These are phyloP conservation scores for Lolium multiflorum DNA, from an alignment of 176 grass and related monocot genomes.

Conservation along the genomic window DNA sequence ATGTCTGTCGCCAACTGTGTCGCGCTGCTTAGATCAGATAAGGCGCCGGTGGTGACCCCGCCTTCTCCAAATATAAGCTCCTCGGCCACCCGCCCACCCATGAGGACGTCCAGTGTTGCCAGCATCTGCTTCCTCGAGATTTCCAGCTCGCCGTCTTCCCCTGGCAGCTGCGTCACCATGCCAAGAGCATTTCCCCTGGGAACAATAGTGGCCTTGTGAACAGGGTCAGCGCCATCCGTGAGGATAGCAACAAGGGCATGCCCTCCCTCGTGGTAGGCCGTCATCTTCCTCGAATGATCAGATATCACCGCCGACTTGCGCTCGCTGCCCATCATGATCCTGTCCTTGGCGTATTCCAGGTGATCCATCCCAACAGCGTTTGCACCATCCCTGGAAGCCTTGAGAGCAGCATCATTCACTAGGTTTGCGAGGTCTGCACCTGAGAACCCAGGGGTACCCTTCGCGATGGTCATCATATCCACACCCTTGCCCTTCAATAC, in stretches of 20 bases:
- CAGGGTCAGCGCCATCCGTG: slow-evolving; percentile 58
- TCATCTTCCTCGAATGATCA: slow-evolving; percentile 26
- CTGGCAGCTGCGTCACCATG: slow-evolving; percentile 52
- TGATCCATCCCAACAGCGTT: slow-evolving; percentile 61
- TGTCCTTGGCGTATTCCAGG: slow-evolving; percentile 65
- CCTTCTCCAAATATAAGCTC: slow-evolving; percentile 72
- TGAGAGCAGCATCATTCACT: slow-evolving; percentile 70
- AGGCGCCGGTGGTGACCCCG: slow-evolving; percentile 52
- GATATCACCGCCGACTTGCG: neutral
- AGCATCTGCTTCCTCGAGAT: slow-evolving; percentile 62
- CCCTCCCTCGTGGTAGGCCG: slow-evolving; percentile 27
- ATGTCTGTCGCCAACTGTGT: slow-evolving; percentile 60
- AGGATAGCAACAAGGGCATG: slow-evolving; percentile 35
- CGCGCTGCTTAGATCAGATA: slow-evolving; percentile 50
- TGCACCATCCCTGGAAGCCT: slow-evolving; percentile 65
- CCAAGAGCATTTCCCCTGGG: slow-evolving; percentile 62
- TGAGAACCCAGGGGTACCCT: slow-evolving; percentile 39
- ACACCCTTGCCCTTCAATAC: slow-evolving; percentile 69
- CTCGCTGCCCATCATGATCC: slow-evolving; percentile 59
- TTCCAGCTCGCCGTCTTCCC: slow-evolving; percentile 46
- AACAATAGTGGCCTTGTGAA: slow-evolving; percentile 66
- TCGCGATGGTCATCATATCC: slow-evolving; percentile 60
- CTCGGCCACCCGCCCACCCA: slow-evolving; percentile 75
- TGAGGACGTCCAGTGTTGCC: slow-evolving; percentile 61
- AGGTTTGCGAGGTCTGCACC: slow-evolving; percentile 79